Evolutionary conservation across 169 alveolate species (phyloP).

Genomic region (Plasmodium chabaudi): DNA sequence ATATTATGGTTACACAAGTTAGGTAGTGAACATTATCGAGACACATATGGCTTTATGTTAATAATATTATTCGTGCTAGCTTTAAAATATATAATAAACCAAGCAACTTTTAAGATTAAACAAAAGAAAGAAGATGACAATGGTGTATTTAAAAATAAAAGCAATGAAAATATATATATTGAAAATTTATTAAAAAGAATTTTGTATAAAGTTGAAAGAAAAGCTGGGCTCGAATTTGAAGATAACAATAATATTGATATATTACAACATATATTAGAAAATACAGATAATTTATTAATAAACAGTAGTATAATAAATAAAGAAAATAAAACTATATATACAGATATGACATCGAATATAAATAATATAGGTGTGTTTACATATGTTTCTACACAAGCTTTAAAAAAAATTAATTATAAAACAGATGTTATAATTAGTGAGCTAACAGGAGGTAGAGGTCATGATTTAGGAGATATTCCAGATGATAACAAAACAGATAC

Average conservation of each 20-base stretch:
- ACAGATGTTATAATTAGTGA: conserved; percentile 22
- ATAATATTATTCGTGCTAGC: conserved; percentile 5
- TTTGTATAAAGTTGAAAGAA: conserved; percentile 29
- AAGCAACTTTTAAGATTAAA: background rate
- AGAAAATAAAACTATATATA: conserved; percentile 59
- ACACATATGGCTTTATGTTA: conserved; percentile 21
- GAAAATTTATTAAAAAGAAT: conserved; percentile 45
- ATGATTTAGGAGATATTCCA: background rate
- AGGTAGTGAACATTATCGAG: conserved; percentile 29
- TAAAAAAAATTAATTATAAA: conserved; percentile 33
- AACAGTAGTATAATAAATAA: conserved; percentile 25
- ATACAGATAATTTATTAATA: conserved; percentile 31
- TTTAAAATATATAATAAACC: conserved; percentile 6
- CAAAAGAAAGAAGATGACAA: background rate
- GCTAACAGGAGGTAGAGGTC: background rate
- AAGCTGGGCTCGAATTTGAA: background rate
- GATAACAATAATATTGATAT: background rate
- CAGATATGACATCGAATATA: conserved; percentile 39
- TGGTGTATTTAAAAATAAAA: background rate
- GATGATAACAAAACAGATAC: conserved; percentile 29
- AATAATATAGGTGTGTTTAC: conserved; percentile 60
- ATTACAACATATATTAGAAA: conserved; percentile 14
- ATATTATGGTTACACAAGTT: conserved; percentile 25
- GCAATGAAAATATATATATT: conserved; percentile 17
- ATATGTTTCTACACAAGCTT: conserved; percentile 60